These are phyloP conservation scores for Xylaria sp. DNA, from an alignment of 2,329 filamentous ascomycete genomes.

Conservation along the genomic window DNA sequence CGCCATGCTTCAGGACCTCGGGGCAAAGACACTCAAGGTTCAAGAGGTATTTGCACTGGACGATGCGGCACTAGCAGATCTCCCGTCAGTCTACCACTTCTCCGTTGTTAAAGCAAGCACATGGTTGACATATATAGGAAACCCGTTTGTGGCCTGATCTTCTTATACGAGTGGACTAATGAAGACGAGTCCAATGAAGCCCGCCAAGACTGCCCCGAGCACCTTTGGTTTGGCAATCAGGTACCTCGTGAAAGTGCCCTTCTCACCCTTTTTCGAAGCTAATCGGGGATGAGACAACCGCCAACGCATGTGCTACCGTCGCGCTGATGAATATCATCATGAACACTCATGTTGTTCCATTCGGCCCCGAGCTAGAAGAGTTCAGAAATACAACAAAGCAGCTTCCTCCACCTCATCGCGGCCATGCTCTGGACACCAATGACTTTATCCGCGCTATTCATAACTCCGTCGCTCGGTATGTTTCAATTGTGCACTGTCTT, in stretches of 20 bases:
- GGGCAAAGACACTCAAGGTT: slow-evolving; percentile 77
- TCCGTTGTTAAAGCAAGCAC: slow-evolving; percentile 36
- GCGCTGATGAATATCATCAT: slow-evolving; percentile 94
- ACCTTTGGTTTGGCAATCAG: slow-evolving; percentile 95
- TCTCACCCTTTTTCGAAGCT: neutral
- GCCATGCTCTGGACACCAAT: slow-evolving; percentile 78
- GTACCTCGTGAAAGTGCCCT: slow-evolving; percentile 54
- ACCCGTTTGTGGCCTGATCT: slow-evolving; percentile 86
- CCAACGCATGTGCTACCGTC: slow-evolving; percentile 91
- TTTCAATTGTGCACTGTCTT: slow-evolving; percentile 15
- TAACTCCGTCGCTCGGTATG: slow-evolving; percentile 83
- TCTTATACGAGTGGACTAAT: slow-evolving; percentile 79
- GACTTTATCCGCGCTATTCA: slow-evolving; percentile 82
- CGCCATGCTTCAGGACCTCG: slow-evolving; percentile 81
- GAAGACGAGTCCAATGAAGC: slow-evolving; percentile 61
- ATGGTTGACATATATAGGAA: slow-evolving; percentile 59
- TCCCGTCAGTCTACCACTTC: slow-evolving; percentile 66
- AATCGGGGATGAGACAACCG: slow-evolving; percentile 69
- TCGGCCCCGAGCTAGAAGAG: slow-evolving; percentile 75
- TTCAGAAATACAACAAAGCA: slow-evolving; percentile 79
- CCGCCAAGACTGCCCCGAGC: slow-evolving; percentile 65
- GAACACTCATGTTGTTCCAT: slow-evolving; percentile 74
- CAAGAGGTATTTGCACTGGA: slow-evolving; percentile 83
- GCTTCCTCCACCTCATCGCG: slow-evolving; percentile 78
- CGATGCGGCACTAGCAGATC: slow-evolving; percentile 67